These are phyloP conservation scores for Aspergillus sp. DNA, from an alignment of 2,329 filamentous ascomycete species.

Conservation along the genomic window DNA sequence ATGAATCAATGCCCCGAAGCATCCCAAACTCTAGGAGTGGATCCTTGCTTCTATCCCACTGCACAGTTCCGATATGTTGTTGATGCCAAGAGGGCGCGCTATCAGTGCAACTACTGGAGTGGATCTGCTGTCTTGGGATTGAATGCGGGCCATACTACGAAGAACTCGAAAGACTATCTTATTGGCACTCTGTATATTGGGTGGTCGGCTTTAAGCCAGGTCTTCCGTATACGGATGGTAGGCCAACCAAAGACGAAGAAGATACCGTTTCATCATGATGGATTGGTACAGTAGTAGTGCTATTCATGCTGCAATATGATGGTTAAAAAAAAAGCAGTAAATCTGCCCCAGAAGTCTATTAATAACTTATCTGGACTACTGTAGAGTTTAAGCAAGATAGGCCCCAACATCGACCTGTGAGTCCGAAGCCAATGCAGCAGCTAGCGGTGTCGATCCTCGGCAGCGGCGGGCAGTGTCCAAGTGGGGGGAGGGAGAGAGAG, in stretches of 20 bases:
- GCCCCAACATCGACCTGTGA: not conserved
- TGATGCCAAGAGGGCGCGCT: not conserved
- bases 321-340: not conserved
- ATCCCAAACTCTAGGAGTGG: not conserved
- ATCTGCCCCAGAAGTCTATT: slow-evolving; percentile 2
- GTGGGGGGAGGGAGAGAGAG: not conserved
- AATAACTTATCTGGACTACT: slow-evolving; percentile 5
- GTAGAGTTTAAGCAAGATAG: slow-evolving; percentile 9
- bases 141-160: not conserved
- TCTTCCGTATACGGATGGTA: not conserved
- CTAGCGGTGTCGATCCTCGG: slow-evolving; percentile 8
- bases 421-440: slow-evolving; percentile 2
- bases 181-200: no score
- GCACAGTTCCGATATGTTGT: not conserved
- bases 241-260: no score
- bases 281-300: no score
- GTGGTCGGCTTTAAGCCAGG: not conserved
- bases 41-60: slow-evolving; percentile 1
- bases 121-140: not conserved
- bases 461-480: not conserved
- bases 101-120: not conserved
- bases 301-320: not conserved
- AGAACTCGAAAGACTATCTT: not conserved
- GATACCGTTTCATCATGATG: no score
- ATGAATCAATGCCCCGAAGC: not conserved